Percentiles rank a stretch among this genome's conserved stretches.
phyloP scores from a whole-genome alignment of 1,284 basidiomycete genomes.

The Leccinum idahoense region DNA sequence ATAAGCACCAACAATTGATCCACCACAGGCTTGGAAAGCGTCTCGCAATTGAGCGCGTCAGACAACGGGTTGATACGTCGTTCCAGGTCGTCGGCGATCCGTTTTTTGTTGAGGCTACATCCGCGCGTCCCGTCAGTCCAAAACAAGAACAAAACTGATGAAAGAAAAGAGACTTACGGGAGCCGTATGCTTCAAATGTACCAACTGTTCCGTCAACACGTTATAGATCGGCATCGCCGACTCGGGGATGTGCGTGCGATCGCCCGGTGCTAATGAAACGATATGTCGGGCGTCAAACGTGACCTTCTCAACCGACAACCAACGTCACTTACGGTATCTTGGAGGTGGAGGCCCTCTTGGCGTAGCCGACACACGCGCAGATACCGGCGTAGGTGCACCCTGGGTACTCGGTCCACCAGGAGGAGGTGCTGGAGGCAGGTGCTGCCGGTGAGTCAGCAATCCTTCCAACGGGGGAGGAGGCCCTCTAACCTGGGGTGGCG shows the following conservation, averaged over 20 bases:
- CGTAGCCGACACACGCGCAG: constrained; percentile 27
- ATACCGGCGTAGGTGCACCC: constrained; percentile 17
- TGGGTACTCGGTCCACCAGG: constrained; percentile 36
- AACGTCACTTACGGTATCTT: constrained; percentile 74
- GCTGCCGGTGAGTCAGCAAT: constrained; percentile 15
- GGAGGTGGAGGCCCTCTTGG: constrained; percentile 49
- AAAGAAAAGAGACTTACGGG: constrained; percentile 49
- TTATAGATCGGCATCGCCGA: constrained; percentile 63
- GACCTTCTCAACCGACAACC: background rate
- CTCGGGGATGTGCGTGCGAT: constrained; percentile 86
- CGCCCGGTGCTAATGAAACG: constrained; percentile 67
- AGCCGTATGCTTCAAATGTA: constrained; percentile 61
- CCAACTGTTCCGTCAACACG: constrained; percentile 59
- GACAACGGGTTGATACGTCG: constrained; percentile 83
- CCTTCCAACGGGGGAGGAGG: constrained; percentile 22
- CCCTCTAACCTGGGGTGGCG: constrained; percentile 11
- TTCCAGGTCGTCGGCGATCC: constrained; percentile 85
- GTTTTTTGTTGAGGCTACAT: constrained; percentile 70
- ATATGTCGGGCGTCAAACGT: background rate
- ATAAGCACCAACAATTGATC: constrained; percentile 66
- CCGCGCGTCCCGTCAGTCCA: constrained; percentile 1
- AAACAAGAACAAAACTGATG: background rate
- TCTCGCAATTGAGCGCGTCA: constrained; percentile 89
- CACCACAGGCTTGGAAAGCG: constrained; percentile 65
- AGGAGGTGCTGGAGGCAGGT: constrained; percentile 33